Conservation (phyloP, 1,284 basidiomycete species). For the Wallemia hederae region DNA sequence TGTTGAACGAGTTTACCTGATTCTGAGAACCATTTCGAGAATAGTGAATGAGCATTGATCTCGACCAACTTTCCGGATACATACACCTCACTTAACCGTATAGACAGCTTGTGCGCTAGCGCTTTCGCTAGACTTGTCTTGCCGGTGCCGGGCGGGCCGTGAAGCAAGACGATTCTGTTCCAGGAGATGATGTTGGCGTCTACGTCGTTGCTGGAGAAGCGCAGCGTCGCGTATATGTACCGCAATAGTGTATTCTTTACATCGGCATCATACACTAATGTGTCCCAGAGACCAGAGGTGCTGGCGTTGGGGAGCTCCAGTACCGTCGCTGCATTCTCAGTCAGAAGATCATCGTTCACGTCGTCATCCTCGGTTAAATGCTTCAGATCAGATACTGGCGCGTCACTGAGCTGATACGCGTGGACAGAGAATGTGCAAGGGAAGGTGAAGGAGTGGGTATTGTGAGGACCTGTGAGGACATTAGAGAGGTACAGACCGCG, state of each 20-base stretch:
- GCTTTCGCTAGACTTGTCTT: conserved; percentile 88
- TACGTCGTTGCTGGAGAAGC: conserved; percentile 31
- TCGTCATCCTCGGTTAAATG: conserved; percentile 20
- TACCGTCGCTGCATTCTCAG: conserved; percentile 53
- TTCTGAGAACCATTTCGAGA: conserved; percentile 94
- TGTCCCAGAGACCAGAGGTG: conserved; percentile 64
- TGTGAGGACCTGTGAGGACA: too few relatives aligned
- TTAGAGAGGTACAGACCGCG: too few relatives aligned
- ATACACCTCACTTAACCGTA: conserved; percentile 53
- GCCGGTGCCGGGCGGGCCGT: conserved; percentile 91
- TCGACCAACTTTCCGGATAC: conserved; percentile 53
- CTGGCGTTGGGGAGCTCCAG: conserved; percentile 50
- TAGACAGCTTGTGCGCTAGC: conserved; percentile 78
- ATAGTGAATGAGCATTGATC: conserved; percentile 88
- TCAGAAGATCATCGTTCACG: conserved; percentile 28
- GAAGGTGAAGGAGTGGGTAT: too few relatives aligned
- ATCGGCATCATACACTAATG: conserved; percentile 59
- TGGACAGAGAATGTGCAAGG: too few relatives aligned
- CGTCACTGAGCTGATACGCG: too few relatives aligned
- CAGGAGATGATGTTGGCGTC: conserved; percentile 61
- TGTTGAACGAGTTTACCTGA: conserved; percentile 92
- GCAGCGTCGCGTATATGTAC: conserved; percentile 75
- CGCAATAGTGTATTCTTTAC: conserved; percentile 66
- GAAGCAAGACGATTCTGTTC: conserved; percentile 70
- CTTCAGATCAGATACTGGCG: background rate